These are phyloP conservation scores for Typha latifolia DNA, from an alignment of 176 grass and related monocot species.

Conservation along the genomic window DNA sequence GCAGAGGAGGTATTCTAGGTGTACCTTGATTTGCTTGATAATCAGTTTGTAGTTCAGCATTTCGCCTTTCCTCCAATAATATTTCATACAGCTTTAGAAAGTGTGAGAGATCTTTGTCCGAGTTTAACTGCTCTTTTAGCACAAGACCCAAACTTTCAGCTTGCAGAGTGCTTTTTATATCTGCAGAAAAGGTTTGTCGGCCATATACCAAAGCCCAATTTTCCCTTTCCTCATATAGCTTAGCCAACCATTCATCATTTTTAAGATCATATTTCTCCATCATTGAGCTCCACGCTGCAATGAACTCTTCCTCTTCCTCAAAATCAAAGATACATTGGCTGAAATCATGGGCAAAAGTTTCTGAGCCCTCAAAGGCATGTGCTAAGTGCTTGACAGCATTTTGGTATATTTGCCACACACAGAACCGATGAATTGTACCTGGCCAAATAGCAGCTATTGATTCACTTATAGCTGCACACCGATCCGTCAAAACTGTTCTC, in stretches of 20 bases:
- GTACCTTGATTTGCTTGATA: constrained; percentile 49
- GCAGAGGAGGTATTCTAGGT: constrained; percentile 34
- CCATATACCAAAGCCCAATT: constrained; percentile 60
- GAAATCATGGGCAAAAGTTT: constrained; percentile 56
- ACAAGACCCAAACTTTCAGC: constrained; percentile 38
- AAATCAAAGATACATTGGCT: constrained; percentile 62
- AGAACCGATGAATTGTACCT: constrained; percentile 42
- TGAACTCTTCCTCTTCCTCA: constrained; percentile 67
- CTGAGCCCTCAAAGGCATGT: constrained; percentile 29
- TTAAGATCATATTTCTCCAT: constrained; percentile 64
- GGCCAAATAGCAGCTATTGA: constrained; percentile 52
- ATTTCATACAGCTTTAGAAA: constrained; percentile 46
- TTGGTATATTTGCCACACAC: constrained; percentile 79
- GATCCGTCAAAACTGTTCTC: constrained; percentile 54
- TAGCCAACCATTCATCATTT: constrained; percentile 47
- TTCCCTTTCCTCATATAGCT: constrained; percentile 63
- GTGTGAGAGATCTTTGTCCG: constrained; percentile 35
- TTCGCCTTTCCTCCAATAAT: constrained; percentile 43
- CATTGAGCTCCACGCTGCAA: constrained; percentile 62
- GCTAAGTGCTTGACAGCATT: constrained; percentile 42
- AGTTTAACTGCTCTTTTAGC: constrained; percentile 36
- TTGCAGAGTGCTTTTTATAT: constrained; percentile 51
- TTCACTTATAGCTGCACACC: constrained; percentile 45
- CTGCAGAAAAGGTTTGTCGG: constrained; percentile 45
- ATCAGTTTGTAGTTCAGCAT: constrained; percentile 72